Conservation (phyloP, 2,329 filamentous ascomycete species). For the Diaporthe humulicola region DNA sequence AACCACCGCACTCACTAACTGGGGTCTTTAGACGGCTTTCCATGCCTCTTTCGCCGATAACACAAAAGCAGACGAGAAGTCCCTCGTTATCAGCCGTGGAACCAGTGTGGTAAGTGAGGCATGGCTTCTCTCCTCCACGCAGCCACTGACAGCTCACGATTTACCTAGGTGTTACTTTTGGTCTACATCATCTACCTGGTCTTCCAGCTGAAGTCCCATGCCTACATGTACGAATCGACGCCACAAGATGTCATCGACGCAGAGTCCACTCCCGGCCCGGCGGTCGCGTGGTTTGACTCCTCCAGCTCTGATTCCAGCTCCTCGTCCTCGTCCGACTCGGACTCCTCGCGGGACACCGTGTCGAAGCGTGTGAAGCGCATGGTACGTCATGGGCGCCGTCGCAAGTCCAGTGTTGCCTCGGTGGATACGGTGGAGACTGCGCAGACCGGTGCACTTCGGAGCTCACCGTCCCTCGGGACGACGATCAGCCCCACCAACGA, state of each 20-base stretch:
- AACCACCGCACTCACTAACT: background rate
- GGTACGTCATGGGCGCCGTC: conserved; percentile 76
- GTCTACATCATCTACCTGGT: conserved; percentile 88
- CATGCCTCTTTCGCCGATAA: conserved; percentile 84
- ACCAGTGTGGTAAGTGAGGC: conserved; percentile 80
- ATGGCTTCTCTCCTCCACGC: conserved; percentile 6
- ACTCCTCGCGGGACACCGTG: conserved; percentile 73
- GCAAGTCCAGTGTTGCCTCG: conserved; percentile 83
- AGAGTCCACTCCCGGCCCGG: conserved; percentile 86
- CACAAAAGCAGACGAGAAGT: conserved; percentile 74
- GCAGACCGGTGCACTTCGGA: conserved; percentile 47
- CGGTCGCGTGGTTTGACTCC: conserved; percentile 84
- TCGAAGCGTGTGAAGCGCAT: conserved; percentile 82
- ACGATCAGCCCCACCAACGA: conserved; percentile 52
- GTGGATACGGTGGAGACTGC: conserved; percentile 64
- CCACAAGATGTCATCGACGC: conserved; percentile 94
- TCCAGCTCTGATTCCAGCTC: conserved; percentile 70
- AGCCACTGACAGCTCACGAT: conserved; percentile 41
- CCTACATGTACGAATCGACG: conserved; percentile 92
- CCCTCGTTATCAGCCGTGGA: conserved; percentile 87
- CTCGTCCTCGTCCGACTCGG: conserved; percentile 76
- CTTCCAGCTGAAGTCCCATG: conserved; percentile 92
- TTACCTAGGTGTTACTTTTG: conserved; percentile 75
- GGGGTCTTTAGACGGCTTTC: conserved; percentile 78
- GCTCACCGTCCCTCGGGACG: conserved; percentile 58